phyloP scores from a whole-genome alignment of 345 rosid species.

The Sisymbrium irio region DNA sequence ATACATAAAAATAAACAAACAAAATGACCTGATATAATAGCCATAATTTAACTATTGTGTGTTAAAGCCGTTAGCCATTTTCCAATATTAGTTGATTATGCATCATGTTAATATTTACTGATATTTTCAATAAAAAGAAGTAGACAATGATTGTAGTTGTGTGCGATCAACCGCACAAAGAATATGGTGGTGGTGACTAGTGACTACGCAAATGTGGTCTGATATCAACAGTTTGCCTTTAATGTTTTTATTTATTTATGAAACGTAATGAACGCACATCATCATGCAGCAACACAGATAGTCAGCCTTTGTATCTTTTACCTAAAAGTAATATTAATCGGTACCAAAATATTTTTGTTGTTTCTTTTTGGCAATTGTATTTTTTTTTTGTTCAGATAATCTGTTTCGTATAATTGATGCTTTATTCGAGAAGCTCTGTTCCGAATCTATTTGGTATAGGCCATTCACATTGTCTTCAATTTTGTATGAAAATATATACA shows the following conservation, averaged over 20 bases:
- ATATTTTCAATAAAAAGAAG: neutral
- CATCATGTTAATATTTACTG: neutral
- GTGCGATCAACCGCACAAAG: slow-evolving; percentile 16
- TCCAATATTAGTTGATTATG: neutral
- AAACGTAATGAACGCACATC: slow-evolving; percentile 20
- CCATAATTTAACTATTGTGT: neutral
- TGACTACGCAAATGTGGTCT: slow-evolving; percentile 20
- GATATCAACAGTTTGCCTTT: neutral
- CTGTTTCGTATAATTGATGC: neutral
- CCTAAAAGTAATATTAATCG: neutral
- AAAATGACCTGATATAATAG: neutral
- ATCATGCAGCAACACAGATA: neutral
- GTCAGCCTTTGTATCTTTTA: neutral
- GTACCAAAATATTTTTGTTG: neutral
- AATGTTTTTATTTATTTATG: neutral
- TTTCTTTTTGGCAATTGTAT: neutral
- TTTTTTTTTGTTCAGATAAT: neutral
- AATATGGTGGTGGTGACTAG: slow-evolving; percentile 1
- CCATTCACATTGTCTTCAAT: neutral
- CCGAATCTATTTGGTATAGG: neutral
- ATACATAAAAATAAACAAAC: neutral
- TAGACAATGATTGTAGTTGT: slow-evolving; percentile 24
- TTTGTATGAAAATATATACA: neutral
- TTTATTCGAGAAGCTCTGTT: neutral
- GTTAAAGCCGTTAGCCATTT: slow-evolving; percentile 5